A percentile compares a stretch with the other conserved stretches of the same genome.
Conservation (phyloP, 2,329 filamentous ascomycete species). For the Fusarium sp. region DNA sequence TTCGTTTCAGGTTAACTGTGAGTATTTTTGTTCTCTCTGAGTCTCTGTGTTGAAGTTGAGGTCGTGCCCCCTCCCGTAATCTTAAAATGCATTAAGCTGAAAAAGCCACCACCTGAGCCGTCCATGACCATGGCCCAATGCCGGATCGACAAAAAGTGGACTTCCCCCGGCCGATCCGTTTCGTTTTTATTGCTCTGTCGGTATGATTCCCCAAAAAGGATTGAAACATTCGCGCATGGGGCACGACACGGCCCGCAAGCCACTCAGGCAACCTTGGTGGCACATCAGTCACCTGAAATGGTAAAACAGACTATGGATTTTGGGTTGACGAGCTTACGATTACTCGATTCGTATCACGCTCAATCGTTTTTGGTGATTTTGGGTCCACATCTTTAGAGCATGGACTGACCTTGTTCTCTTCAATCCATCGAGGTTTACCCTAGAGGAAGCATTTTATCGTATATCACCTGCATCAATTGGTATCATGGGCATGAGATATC, state of each 20-base stretch:
- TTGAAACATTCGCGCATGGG: slow-evolving; percentile 16
- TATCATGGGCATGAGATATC: background rate
- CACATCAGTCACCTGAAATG: slow-evolving; percentile 27
- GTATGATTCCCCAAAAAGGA: slow-evolving; percentile 2
- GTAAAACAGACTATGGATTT: slow-evolving; percentile 15
- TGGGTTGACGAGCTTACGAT: background rate
- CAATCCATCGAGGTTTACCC: background rate
- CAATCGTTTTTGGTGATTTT: background rate
- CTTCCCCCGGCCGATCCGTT: slow-evolving; percentile 18
- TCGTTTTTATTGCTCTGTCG: slow-evolving; percentile 21
- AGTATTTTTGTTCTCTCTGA: too few relatives aligned
- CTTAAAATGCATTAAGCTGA: slow-evolving; percentile 17
- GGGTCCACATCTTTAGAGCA: background rate
- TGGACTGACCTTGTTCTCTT: background rate
- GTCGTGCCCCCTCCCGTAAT: slow-evolving; percentile 10
- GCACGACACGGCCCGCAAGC: slow-evolving; percentile 16
- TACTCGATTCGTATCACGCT: background rate
- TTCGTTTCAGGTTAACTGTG: slow-evolving; percentile 26
- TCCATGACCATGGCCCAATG: slow-evolving; percentile 8
- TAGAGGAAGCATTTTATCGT: background rate
- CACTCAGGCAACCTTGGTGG: background rate
- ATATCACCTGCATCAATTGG: background rate
- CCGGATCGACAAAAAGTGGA: slow-evolving; percentile 19
- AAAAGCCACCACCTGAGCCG: slow-evolving; percentile 14
- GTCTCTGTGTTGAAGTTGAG: too few relatives aligned